These are phyloP conservation scores for Heliocybe sulcata DNA, from an alignment of 1,284 basidiomycete species.

Conservation along the genomic window DNA sequence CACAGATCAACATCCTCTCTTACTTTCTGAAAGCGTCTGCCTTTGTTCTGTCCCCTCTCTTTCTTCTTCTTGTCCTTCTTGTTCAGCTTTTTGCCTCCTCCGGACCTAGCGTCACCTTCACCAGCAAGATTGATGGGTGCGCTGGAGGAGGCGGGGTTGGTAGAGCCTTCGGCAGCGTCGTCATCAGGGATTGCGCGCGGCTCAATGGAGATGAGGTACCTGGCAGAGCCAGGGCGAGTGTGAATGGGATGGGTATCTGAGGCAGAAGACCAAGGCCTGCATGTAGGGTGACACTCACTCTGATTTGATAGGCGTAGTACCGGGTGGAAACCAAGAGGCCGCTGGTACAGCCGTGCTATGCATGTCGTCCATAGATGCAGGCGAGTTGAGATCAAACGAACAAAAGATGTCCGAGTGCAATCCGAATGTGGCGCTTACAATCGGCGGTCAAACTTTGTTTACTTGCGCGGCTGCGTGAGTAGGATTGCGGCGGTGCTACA, in stretches of 20 bases:
- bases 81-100: conserved; percentile 34
- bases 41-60: conserved; percentile 73
- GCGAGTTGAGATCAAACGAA: too few relatives aligned
- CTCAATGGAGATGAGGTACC: conserved; percentile 48
- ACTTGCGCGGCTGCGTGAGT: too few relatives aligned
- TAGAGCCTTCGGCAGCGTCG: conserved; percentile 68
- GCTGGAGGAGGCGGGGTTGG: conserved; percentile 28
- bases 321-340: conserved; percentile 23
- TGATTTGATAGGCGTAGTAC: conserved; percentile 69
- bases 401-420: too few relatives aligned
- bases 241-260: neutral
- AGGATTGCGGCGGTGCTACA: too few relatives aligned
- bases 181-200: conserved; percentile 50
- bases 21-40: conserved; percentile 62
- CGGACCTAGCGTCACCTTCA: conserved; percentile 18
- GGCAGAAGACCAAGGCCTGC: too few relatives aligned
- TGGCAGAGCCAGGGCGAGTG: conserved; percentile 18
- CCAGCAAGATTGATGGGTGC: conserved; percentile 6
- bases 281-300: conserved; percentile 42
- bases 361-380: too few relatives aligned
- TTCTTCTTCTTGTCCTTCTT: conserved; percentile 61
- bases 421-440: too few relatives aligned
- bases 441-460: too few relatives aligned
- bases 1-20: conserved; percentile 73
- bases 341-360: too few relatives aligned